Percentiles rank a stretch among this genome's conserved stretches.
These are phyloP conservation scores for Podila epigama DNA, from an alignment of 192 early-diverging fungal genomes.

Conservation along the genomic window DNA sequence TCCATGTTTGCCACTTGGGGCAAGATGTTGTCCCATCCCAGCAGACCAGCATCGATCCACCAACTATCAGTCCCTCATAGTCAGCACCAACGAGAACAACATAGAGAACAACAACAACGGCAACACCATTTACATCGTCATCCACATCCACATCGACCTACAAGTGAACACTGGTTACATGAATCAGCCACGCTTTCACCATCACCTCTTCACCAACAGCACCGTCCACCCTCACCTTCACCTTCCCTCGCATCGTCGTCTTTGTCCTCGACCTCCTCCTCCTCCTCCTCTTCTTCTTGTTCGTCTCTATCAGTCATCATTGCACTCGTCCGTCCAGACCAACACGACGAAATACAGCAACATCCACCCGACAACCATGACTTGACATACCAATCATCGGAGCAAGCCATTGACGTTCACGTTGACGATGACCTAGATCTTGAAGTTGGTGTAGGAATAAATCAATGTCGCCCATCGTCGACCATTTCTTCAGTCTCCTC, in stretches of 20 bases:
- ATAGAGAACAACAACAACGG: background rate
- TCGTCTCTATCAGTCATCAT: background rate
- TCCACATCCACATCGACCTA: background rate
- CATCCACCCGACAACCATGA: background rate
- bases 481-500: background rate
- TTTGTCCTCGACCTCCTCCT: background rate
- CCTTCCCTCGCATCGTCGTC: slow-evolving; percentile 4
- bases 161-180: background rate
- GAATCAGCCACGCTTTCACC: background rate
- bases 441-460: too few species aligned
- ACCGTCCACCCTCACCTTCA: background rate
- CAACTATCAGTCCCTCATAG: background rate
- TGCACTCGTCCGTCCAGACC: background rate
- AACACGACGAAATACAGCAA: background rate
- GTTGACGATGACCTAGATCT: too few species aligned
- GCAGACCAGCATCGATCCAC: background rate
- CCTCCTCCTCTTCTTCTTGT: background rate
- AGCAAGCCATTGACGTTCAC: background rate
- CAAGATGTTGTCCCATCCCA: slow-evolving; percentile 2
- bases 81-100: background rate
- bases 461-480: too few species aligned
- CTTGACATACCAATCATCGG: background rate
- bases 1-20: slow-evolving; percentile 30
- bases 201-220: too few species aligned
- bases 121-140: background rate